Evolutionary conservation across 1,139 yeast genomes (phyloP).

Genomic region (Debaryomyces sp.): DNA sequence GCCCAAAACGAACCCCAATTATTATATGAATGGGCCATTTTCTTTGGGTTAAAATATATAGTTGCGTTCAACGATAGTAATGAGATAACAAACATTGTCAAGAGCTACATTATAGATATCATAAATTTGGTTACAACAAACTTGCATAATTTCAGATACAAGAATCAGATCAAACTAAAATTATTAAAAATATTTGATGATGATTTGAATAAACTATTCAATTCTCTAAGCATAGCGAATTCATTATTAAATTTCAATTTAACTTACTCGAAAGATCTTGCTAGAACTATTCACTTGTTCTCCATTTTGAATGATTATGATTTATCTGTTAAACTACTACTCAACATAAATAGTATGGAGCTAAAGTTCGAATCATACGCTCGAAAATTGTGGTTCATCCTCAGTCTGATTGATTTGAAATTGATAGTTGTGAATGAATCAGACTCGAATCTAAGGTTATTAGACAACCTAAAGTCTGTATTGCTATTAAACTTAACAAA

Average conservation of each 20-base stretch:
- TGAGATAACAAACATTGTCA: constrained; percentile 25
- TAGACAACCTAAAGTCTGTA: constrained; percentile 32
- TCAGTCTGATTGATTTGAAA: constrained; percentile 17
- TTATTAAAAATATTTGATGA: constrained; percentile 19
- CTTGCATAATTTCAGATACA: constrained; percentile 31
- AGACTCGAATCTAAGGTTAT: constrained; percentile 12
- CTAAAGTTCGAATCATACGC: constrained; percentile 35
- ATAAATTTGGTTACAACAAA: constrained; percentile 34
- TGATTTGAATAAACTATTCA: constrained; percentile 15
- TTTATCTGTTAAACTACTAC: constrained; percentile 31
- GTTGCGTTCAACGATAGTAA: constrained; percentile 17
- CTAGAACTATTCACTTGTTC: constrained; percentile 29
- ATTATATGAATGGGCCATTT: constrained; percentile 37
- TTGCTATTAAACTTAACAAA: constrained; percentile 34
- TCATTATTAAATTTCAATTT: not conserved
- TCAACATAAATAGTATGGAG: constrained; percentile 25
- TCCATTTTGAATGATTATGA: constrained; percentile 43
- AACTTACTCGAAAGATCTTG: not conserved
- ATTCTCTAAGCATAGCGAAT: constrained; percentile 1
- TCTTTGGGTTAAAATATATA: constrained; percentile 30
- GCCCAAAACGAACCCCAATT: constrained; percentile 5
- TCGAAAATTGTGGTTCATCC: constrained; percentile 39
- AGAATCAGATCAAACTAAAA: constrained; percentile 18
- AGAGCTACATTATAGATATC: constrained; percentile 34
- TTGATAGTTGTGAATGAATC: constrained; percentile 7